Base-by-base conservation (phyloP, 768 basidiomycete species). In the Trametes cubensis region DNA sequence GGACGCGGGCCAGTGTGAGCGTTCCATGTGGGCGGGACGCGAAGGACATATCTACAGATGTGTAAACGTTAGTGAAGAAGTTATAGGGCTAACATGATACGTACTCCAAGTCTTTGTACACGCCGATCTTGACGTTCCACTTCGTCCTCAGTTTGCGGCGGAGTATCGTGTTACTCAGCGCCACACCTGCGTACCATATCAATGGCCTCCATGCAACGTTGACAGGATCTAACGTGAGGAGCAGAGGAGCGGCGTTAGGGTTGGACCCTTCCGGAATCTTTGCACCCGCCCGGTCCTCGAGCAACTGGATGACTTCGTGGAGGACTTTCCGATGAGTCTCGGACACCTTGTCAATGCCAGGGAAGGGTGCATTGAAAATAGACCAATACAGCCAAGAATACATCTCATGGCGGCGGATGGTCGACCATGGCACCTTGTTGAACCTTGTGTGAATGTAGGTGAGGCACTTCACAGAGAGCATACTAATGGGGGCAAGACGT, bases 341-440 rank as follows among this genome's bases (percentile, higher is more conserved):
- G 2, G 85, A 74, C 18, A 91, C 71, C 28, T 73, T 55, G 13
- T 85, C 79, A 5, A 75, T 70, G 6, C 82, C 69, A 17, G 87
- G 86, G 34, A 90, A 77, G 41, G 85, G 79, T 5, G 81, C 78
- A 69, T 89, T 89, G 74, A 87, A 95, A 69, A 90, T 86, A 23
- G 85, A 82, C 93, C 94, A 95, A 59, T 91, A 86, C 30, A 96
- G 76, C 90, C 92, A 95, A 61, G 83, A 78, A 44, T 80, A 80
- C 58, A 92, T 76, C 71, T 93, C 84, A 41, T 82, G 76, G 18
- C 77, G 79, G 46, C 79, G 84, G 60, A 96, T 82, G 14, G 81
- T 77, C 0, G 87, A 87, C 89, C 90, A 96, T 0, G 86, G 84
- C 17, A 80, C 84, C 66, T 84, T 85, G 58, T 81, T 76, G 72